Conservation (phyloP, 2,329 filamentous ascomycete genomes). For the Microdochium trichocladiopsis region DNA sequence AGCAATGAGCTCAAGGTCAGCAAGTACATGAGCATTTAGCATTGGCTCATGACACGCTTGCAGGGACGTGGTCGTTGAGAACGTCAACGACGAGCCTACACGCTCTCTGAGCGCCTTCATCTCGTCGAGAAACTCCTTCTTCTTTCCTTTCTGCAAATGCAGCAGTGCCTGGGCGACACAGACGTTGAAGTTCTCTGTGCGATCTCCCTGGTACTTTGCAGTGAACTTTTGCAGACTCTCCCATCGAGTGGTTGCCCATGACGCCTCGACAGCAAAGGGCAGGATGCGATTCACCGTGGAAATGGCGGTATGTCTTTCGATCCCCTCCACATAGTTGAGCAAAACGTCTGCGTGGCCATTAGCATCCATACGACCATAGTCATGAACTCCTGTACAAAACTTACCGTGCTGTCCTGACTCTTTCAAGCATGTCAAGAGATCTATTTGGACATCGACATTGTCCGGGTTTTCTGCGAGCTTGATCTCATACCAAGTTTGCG, state of each 20-base stretch:
- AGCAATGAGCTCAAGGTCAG: conserved; percentile 77
- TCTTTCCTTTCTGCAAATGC: conserved; percentile 47
- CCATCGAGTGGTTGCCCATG: conserved; percentile 86
- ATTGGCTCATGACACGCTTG: conserved; percentile 80
- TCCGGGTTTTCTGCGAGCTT: conserved; percentile 73
- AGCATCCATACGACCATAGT: conserved; percentile 9
- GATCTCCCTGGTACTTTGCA: conserved; percentile 41
- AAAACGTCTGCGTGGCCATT: conserved; percentile 57
- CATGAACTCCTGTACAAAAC: conserved; percentile 11
- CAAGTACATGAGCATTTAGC: conserved; percentile 78
- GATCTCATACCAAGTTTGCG: conserved; percentile 96
- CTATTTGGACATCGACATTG: conserved; percentile 70
- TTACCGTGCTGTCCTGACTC: conserved; percentile 92
- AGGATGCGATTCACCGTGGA: conserved; percentile 56
- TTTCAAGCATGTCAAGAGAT: conserved; percentile 80
- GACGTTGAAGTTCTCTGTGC: conserved; percentile 69
- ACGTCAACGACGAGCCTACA: conserved; percentile 68
- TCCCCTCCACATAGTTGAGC: conserved; percentile 77
- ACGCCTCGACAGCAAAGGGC: conserved; percentile 82
- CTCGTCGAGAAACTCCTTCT: conserved; percentile 43
- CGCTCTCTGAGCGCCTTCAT: conserved; percentile 61
- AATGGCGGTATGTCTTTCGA: conserved; percentile 43
- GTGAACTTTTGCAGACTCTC: conserved; percentile 64
- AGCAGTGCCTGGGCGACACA: conserved; percentile 64
- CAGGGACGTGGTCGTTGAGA: conserved; percentile 71